Base-by-base conservation (phyloP, 257 asterid genomes). In the Scutellaria barbata region DNA sequence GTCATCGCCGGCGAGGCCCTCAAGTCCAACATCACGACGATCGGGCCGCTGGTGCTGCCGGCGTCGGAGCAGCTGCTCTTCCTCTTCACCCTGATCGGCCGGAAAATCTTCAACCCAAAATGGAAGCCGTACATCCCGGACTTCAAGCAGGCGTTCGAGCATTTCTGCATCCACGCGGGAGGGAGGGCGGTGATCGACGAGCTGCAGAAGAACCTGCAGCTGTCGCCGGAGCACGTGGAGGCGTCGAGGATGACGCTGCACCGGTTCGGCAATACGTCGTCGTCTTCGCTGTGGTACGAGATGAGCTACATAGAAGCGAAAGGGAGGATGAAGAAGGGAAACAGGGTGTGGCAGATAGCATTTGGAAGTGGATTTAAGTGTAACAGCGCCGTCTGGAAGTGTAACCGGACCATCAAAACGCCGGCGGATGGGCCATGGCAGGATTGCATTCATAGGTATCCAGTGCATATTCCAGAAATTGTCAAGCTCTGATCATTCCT, bases 71-170 rank as follows among this genome's bases (percentile, higher is more conserved):
- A 92, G 45, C 85, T 92, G 14, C 82, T 92, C 43, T 92, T 92
- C 56, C 76, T 92, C 0, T 77, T 92, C 81, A 92, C 98, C 1
- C 87, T 89, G 0, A 89, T 92, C 60, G 96, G 95, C 5, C 63
- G 98, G 73, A 92, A 92, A 35, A 86, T 87, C 3, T 88, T 92
- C 68, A 92, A 86, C 40, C 94, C 96, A 0, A 92, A 82, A 50
- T 92, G 96, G 98, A 92, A 89, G 54, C 88, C 98, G 2, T 92
- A 89, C 48, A 92, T 92, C 1, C 98, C 98, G 0, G 97, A 91
- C 37, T 91, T 91, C 81, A 91, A 89, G 12, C 88, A 81, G 55
- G 96, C 97, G 0, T 87, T 90, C 54, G 97, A 90, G 61, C 97
- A 90, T 61, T 90, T 90, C 54, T 90, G 97, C 56, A 90, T 90